phyloP scores from a whole-genome alignment of 2,329 filamentous ascomycete genomes.

The Fusarium sp. region DNA sequence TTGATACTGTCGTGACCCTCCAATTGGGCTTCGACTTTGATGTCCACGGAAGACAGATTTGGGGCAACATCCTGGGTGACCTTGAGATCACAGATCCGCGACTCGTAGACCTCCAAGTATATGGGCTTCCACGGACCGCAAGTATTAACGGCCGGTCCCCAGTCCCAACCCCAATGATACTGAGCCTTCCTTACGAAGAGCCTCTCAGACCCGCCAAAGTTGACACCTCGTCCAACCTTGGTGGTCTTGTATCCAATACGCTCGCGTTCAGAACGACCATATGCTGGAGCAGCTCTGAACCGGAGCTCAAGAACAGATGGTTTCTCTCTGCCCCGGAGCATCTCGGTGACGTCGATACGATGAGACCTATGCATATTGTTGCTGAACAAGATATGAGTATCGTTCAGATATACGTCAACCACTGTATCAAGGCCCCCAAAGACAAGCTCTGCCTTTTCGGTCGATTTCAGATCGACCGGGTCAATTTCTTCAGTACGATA shows the following conservation, averaged over 20 bases:
- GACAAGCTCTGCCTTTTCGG: not conserved
- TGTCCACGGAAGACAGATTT: not conserved
- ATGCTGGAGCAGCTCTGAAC: not conserved
- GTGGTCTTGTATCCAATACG: not conserved
- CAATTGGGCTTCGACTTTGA: not conserved
- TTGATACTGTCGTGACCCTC: fast-evolving
- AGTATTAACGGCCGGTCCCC: slow-evolving; percentile 1
- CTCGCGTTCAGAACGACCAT: not conserved
- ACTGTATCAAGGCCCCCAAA: slow-evolving; percentile 10
- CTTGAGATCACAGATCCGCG: not conserved
- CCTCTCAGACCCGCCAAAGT: slow-evolving; percentile 2
- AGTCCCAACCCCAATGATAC: slow-evolving; percentile 23
- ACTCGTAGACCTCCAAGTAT: not conserved
- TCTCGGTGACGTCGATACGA: not conserved
- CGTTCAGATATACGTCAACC: not conserved
- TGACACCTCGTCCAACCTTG: not conserved
- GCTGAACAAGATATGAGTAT: not conserved
- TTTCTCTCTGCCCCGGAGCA: fast-evolving
- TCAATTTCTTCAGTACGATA: not conserved
- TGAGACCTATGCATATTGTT: not conserved
- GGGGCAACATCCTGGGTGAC: not conserved
- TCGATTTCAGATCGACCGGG: fast-evolving
- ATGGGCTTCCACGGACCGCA: slow-evolving; percentile 4
- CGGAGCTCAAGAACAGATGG: not conserved
- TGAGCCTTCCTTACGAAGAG: not conserved